Evolutionary conservation across 371 early-diverging fungal species (phyloP).

Genomic region (Mortierella sp.): DNA sequence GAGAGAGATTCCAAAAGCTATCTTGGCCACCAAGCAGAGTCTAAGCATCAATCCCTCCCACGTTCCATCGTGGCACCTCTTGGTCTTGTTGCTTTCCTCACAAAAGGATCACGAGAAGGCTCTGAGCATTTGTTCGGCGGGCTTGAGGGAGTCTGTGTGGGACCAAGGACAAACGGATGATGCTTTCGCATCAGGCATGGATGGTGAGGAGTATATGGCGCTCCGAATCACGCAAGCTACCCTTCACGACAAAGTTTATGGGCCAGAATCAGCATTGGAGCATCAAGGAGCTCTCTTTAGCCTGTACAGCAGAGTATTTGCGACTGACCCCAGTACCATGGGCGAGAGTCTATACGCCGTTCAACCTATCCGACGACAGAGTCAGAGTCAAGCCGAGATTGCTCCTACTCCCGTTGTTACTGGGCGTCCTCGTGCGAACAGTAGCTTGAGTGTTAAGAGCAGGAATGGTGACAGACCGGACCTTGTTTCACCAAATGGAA

Average conservation of each 20-base stretch:
- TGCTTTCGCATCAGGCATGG: constrained; percentile 45
- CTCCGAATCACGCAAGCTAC: constrained; percentile 69
- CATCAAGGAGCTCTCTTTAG: constrained; percentile 69
- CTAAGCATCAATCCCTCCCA: constrained; percentile 69
- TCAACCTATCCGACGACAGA: constrained; percentile 41
- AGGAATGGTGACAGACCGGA: constrained; percentile 34
- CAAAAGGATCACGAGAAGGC: constrained; percentile 70
- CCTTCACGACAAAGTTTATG: constrained; percentile 61
- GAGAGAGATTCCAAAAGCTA: constrained; percentile 80
- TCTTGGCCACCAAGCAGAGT: constrained; percentile 68
- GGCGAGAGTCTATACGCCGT: constrained; percentile 47
- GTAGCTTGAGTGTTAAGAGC: constrained; percentile 36
- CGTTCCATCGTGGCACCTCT: constrained; percentile 88
- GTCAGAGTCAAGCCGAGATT: constrained; percentile 27
- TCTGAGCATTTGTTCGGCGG: constrained; percentile 77
- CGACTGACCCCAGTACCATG: constrained; percentile 51
- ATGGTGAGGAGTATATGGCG: constrained; percentile 65
- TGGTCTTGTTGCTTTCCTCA: constrained; percentile 79
- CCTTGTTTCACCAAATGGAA: constrained; percentile 9
- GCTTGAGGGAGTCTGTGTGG: constrained; percentile 71
- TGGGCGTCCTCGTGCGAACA: constrained; percentile 46
- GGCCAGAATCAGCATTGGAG: constrained; percentile 67
- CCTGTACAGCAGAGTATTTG: constrained; percentile 69
- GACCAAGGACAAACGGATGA: constrained; percentile 39
- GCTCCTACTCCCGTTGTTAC: neutral